Conservation (phyloP, 768 basidiomycete species). For the Pluteus cervinus region DNA sequence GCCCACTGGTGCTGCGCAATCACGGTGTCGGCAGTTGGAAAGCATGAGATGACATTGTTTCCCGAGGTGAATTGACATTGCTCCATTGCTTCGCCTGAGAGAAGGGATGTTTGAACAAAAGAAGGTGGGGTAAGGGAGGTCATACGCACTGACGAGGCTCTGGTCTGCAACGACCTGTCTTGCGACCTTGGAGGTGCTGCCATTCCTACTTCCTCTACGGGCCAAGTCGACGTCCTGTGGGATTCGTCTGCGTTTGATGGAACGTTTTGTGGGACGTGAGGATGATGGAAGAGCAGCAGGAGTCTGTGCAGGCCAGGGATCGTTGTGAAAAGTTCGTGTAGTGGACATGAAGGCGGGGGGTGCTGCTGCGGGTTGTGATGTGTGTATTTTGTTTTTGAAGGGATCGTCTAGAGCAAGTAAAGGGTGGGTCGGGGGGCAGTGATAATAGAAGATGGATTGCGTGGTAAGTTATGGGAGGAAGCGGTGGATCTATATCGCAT, state of each 20-base stretch:
- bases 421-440: neutral
- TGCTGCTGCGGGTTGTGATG: neutral
- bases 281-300: conserved; percentile 13
- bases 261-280: conserved; percentile 16
- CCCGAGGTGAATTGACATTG: conserved; percentile 52
- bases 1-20: conserved; percentile 74
- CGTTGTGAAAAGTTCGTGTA: conserved; percentile 22
- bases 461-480: conserved; percentile 2
- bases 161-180: conserved; percentile 36
- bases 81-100: conserved; percentile 33
- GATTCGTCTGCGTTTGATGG: conserved; percentile 26
- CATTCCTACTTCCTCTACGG: conserved; percentile 8
- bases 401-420: conserved; percentile 1
- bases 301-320: conserved; percentile 42
- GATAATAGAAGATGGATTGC: conserved; percentile 3
- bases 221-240: conserved; percentile 10
- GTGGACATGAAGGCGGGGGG: conserved; percentile 27
- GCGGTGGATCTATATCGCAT: conserved; percentile 6
- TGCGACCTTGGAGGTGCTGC: conserved; percentile 21
- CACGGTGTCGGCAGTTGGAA: conserved; percentile 46
- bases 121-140: conserved; percentile 4
- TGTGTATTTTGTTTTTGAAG: no score
- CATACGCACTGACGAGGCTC: conserved; percentile 22
- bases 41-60: conserved; percentile 77
- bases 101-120: conserved; percentile 5